phyloP scores from a whole-genome alignment of 805 yeast species.

The Yamadazyma laniorum region DNA sequence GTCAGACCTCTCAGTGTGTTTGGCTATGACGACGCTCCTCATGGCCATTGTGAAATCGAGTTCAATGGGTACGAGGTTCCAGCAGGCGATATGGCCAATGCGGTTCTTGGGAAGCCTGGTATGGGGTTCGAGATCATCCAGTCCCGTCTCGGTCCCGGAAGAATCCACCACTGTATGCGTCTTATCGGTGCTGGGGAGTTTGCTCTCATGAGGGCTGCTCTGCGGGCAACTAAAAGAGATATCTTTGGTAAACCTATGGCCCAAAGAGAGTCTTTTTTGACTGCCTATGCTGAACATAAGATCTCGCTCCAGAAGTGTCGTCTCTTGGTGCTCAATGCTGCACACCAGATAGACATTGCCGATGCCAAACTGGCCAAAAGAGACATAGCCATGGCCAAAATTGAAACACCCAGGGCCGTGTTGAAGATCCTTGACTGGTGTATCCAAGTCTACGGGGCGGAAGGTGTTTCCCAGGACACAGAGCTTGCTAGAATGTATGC shows the following conservation, averaged over 20 bases:
- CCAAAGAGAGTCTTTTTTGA: conserved; percentile 49
- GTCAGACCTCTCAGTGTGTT: conserved; percentile 53
- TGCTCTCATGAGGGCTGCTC: conserved; percentile 46
- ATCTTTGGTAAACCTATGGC: conserved; percentile 53
- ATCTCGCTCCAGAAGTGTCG: conserved; percentile 55
- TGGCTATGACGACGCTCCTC: conserved; percentile 70
- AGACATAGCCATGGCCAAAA: conserved; percentile 63
- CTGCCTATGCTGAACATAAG: conserved; percentile 49
- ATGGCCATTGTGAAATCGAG: conserved; percentile 63
- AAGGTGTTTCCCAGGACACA: conserved; percentile 61
- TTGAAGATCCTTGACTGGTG: conserved; percentile 57
- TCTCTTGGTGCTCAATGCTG: conserved; percentile 56
- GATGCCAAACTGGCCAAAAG: conserved; percentile 54
- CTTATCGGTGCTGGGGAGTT: conserved; percentile 59
- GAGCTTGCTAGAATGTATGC: conserved; percentile 56
- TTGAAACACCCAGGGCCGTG: conserved; percentile 56
- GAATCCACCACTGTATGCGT: conserved; percentile 71
- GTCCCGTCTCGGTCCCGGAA: conserved; percentile 66
- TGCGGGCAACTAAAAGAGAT: conserved; percentile 51
- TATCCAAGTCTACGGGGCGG: conserved; percentile 63
- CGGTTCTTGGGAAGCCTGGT: conserved; percentile 44
- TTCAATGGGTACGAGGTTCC: conserved; percentile 51
- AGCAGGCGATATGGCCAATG: conserved; percentile 40
- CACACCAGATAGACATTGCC: conserved; percentile 53
- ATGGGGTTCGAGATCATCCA: conserved; percentile 63